A percentile compares a stretch with the other conserved stretches of the same genome.
phyloP scores from a whole-genome alignment of 164 flowering plant genomes.

The Annona squamosa region DNA sequence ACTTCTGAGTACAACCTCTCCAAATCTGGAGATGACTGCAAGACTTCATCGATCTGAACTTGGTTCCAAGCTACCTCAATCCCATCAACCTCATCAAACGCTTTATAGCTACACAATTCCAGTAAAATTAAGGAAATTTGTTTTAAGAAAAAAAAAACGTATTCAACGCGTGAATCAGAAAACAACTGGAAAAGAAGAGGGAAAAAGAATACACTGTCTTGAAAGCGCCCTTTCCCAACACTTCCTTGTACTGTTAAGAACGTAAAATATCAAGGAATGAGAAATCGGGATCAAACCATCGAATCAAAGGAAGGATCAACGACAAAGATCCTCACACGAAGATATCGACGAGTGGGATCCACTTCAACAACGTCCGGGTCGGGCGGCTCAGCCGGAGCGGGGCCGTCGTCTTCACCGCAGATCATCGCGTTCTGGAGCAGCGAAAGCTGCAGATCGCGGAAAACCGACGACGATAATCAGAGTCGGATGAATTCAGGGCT shows the following conservation, averaged over 20 bases:
- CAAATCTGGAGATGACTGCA: conserved; percentile 48
- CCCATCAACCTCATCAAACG: conserved; percentile 64
- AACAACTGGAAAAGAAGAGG: background rate
- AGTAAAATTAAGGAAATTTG: conserved; percentile 10
- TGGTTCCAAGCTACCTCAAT: conserved; percentile 76
- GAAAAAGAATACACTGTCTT: conserved; percentile 46
- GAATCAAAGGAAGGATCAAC: background rate
- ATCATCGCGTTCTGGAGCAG: conserved; percentile 1
- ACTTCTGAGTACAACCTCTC: conserved; percentile 59
- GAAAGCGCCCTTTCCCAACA: conserved; percentile 61
- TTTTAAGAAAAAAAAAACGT: background rate
- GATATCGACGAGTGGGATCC: conserved; percentile 46
- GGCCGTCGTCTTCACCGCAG: conserved; percentile 8
- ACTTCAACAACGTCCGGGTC: conserved; percentile 39
- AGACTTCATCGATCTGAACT: conserved; percentile 44
- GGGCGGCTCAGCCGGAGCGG: conserved; percentile 23
- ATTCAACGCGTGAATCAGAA: background rate
- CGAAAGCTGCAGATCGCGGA: background rate
- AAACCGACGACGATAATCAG: background rate
- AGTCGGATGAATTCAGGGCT: background rate
- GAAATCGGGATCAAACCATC: background rate
- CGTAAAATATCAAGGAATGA: background rate
- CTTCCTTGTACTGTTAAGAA: conserved; percentile 42
- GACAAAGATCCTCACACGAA: conserved; percentile 29
- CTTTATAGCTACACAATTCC: conserved; percentile 35